Percentiles rank a stretch among this genome's conserved stretches.
phyloP scores from a whole-genome alignment of 495 filamentous ascomycete genomes.

The Hypoxylon intermedium region DNA sequence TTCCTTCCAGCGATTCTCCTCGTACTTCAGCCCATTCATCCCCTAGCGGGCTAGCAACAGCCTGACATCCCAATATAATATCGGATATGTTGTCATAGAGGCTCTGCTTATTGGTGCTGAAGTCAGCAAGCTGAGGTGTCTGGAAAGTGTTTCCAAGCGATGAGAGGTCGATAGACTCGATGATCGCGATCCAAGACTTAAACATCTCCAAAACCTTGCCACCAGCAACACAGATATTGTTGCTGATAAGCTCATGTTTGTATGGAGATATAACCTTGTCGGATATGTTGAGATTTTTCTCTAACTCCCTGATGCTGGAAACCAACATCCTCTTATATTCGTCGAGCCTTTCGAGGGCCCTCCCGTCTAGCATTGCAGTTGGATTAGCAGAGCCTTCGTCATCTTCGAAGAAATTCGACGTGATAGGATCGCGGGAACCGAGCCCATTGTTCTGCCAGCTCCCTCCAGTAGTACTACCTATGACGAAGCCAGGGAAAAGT shows the following conservation, averaged over 20 bases:
- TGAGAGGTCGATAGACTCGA: constrained; percentile 87
- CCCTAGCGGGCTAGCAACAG: constrained; percentile 82
- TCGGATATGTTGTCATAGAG: constrained; percentile 93
- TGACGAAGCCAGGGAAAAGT: constrained; percentile 89
- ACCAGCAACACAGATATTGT: constrained; percentile 75
- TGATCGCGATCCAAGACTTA: constrained; percentile 82
- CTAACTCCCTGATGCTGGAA: constrained; percentile 80
- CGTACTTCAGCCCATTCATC: constrained; percentile 95
- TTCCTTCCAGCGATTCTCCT: constrained; percentile 90
- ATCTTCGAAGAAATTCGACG: constrained; percentile 82
- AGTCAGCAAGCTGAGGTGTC: constrained; percentile 86
- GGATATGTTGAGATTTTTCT: constrained; percentile 77
- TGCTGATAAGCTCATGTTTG: constrained; percentile 74
- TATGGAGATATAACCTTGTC: constrained; percentile 77
- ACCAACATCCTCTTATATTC: constrained; percentile 81
- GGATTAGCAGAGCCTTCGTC: constrained; percentile 81
- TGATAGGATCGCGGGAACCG: constrained; percentile 67
- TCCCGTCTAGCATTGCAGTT: constrained; percentile 72
- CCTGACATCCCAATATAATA: constrained; percentile 83
- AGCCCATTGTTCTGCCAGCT: constrained; percentile 95
- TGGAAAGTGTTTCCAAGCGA: constrained; percentile 75
- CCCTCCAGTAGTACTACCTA: constrained; percentile 79
- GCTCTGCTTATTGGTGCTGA: constrained; percentile 86
- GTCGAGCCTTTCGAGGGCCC: constrained; percentile 81
- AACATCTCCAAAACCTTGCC: constrained; percentile 83